Percentiles rank a stretch among this genome's conserved stretches.
phyloP scores from a whole-genome alignment of 192 early-diverging fungal species.

The Glomus cerebriforme region DNA sequence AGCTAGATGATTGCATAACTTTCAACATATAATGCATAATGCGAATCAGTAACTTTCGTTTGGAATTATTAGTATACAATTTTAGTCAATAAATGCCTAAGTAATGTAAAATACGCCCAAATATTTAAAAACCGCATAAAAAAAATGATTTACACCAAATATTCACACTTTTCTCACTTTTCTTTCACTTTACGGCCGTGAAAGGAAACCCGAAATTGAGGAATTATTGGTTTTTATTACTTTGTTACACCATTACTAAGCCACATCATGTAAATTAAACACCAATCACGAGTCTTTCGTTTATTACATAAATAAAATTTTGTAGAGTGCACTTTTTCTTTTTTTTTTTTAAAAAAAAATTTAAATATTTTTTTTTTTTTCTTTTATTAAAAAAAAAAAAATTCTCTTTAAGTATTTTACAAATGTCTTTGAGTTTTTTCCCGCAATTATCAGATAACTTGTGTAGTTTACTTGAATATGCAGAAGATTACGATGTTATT shows the following conservation, averaged over 20 bases:
- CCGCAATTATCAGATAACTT: background rate
- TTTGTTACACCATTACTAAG: background rate
- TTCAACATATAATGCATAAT: background rate
- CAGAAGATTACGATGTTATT: conserved; percentile 22
- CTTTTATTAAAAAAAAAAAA: background rate
- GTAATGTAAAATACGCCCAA: background rate
- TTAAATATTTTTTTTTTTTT: no score
- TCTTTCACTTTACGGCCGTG: no score
- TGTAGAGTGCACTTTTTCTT: background rate
- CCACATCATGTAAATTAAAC: background rate
- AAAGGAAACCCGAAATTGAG: background rate
- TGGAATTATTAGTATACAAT: background rate
- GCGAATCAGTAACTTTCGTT: background rate
- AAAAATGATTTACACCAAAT: background rate
- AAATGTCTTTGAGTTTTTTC: conserved; percentile 10
- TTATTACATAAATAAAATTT: no score
- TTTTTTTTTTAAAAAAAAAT: background rate
- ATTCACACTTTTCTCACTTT: no score
- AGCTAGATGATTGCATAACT: background rate
- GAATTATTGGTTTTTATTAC: no score
- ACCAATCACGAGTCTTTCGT: no score
- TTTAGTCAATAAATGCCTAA: background rate
- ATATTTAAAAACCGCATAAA: background rate
- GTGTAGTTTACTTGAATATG: conserved; percentile 4
- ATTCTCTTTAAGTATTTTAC: background rate